These are phyloP conservation scores for Lotus japonicus DNA, from an alignment of 306 rosid genomes.

Conservation along the genomic window DNA sequence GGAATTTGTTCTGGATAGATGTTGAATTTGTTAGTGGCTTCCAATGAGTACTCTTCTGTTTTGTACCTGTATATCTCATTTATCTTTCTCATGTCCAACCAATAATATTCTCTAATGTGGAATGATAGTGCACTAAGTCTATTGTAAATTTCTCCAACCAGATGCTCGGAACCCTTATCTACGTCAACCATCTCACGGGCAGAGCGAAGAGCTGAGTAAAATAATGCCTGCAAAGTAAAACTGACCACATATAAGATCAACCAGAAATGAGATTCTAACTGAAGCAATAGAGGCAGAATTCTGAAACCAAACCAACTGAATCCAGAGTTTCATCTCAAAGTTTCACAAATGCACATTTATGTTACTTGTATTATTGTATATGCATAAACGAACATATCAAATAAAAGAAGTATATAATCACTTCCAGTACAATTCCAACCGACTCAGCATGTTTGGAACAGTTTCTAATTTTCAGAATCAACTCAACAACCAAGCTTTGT, in stretches of 20 bases:
- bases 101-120: slow-evolving; percentile 92
- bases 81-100: slow-evolving; percentile 82
- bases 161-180: slow-evolving; percentile 57
- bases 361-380: too few species aligned
- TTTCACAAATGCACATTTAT: too few species aligned
- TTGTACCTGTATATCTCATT: slow-evolving; percentile 95
- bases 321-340: too few species aligned
- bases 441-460: too few species aligned
- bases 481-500: too few species aligned
- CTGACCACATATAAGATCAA: not conserved
- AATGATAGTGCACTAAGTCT: slow-evolving; percentile 84
- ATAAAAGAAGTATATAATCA: too few species aligned
- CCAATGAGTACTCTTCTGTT: slow-evolving; percentile 88
- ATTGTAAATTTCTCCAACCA: slow-evolving; percentile 72
- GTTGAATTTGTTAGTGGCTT: slow-evolving; percentile 90
- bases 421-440: too few species aligned
- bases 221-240: slow-evolving; percentile 59
- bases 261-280: slow-evolving; percentile 7
- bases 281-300: not conserved
- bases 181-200: slow-evolving; percentile 68
- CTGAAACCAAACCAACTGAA: too few species aligned
- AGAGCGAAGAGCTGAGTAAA: slow-evolving; percentile 88
- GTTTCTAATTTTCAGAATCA: too few species aligned
- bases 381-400: too few species aligned
- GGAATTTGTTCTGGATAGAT: slow-evolving; percentile 98